Conservation (phyloP, 2,329 filamentous ascomycete genomes). For the Penicillium sp. region DNA sequence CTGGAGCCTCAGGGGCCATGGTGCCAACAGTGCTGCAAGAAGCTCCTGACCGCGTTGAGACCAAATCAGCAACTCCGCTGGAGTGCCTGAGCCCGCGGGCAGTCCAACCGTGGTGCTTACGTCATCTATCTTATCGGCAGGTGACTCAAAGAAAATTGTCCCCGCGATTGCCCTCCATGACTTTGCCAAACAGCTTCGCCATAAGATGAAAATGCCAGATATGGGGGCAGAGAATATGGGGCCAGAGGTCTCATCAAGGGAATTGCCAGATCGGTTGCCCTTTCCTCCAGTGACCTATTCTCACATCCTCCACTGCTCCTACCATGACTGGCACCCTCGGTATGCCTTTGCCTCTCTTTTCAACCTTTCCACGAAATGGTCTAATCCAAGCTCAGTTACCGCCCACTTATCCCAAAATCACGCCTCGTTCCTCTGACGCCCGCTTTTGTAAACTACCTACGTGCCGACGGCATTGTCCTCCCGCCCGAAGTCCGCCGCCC, state of each 20-base stretch:
- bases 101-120: conserved; percentile 3
- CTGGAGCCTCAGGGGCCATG: conserved; percentile 60
- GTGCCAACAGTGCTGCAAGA: conserved; percentile 19
- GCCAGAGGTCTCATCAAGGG: conserved; percentile 19
- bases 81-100: conserved; percentile 9
- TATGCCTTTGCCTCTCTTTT: conserved; percentile 40
- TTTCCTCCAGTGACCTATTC: conserved; percentile 83
- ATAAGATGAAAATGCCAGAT: conserved; percentile 29
- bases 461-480: conserved; percentile 88
- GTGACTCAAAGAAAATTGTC: conserved; percentile 27
- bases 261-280: conserved; percentile 49
- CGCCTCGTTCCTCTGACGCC: conserved; percentile 75
- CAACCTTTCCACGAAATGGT: background rate
- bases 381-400: conserved; percentile 60
- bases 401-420: conserved; percentile 79
- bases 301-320: conserved; percentile 93
- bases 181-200: background rate
- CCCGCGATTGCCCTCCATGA: conserved; percentile 20
- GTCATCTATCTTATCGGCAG: conserved; percentile 27
- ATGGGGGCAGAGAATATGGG: conserved; percentile 27
- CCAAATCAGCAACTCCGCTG: conserved; percentile 12
- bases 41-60: conserved; percentile 6
- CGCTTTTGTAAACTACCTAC: conserved; percentile 81
- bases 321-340: conserved; percentile 85
- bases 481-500: conserved; percentile 50